A percentile compares a stretch with the other conserved stretches of the same genome.
Evolutionary conservation across 2,329 filamentous ascomycete species (phyloP).

Genomic region (Sphaerulina musiva): DNA sequence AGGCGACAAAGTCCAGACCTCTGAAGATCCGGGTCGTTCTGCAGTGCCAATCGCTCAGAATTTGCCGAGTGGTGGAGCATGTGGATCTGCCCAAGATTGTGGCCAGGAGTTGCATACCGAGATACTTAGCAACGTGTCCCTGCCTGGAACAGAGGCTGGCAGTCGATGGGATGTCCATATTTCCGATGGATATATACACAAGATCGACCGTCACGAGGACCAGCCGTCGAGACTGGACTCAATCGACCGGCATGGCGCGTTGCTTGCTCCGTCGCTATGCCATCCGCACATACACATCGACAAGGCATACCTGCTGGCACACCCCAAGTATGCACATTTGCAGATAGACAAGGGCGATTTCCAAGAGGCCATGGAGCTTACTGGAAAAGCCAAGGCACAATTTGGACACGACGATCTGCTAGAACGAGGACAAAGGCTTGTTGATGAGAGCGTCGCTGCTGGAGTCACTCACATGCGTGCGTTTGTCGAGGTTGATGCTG

Average conservation of each 20-base stretch:
- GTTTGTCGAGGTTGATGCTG: conserved; percentile 64
- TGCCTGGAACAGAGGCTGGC: conserved; percentile 7
- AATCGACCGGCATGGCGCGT: conserved; percentile 38
- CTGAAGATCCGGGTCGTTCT: background rate
- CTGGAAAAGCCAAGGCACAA: conserved; percentile 53
- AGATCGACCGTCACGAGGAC: background rate
- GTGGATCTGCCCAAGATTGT: background rate
- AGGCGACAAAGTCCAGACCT: background rate
- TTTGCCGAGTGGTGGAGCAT: background rate
- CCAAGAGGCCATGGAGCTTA: conserved; percentile 56
- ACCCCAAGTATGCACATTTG: conserved; percentile 55
- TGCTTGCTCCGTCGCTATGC: conserved; percentile 54
- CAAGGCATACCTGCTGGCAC: conserved; percentile 55
- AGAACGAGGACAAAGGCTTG: conserved; percentile 56
- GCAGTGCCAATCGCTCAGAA: background rate
- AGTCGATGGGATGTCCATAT: conserved; percentile 17
- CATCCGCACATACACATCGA: conserved; percentile 70
- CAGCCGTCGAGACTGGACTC: background rate
- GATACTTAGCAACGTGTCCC: conserved; percentile 10
- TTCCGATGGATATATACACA: conserved; percentile 3
- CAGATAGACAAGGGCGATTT: conserved; percentile 57
- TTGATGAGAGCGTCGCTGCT: conserved; percentile 57
- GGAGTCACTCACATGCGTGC: conserved; percentile 64
- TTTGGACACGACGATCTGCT: conserved; percentile 60
- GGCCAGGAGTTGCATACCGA: background rate